Evolutionary conservation across 2,329 filamentous ascomycete species (phyloP).

Genomic region (Tolypocladium nubicola): DNA sequence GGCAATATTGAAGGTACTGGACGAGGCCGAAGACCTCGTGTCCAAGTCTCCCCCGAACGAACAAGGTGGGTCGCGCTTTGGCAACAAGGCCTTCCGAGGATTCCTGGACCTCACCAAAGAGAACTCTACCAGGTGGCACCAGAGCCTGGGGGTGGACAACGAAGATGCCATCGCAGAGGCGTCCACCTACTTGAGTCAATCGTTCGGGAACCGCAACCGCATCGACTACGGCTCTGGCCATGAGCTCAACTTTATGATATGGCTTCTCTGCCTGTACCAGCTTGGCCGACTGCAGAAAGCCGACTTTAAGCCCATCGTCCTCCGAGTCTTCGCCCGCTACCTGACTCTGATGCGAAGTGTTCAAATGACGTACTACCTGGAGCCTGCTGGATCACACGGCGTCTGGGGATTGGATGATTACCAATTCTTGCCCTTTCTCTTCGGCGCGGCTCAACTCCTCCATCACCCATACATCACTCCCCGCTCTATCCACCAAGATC

Average conservation of each 20-base stretch:
- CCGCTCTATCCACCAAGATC: conserved; percentile 74
- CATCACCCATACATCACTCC: conserved; percentile 74
- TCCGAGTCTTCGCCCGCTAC: conserved; percentile 74
- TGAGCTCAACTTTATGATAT: conserved; percentile 93
- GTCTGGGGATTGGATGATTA: conserved; percentile 98
- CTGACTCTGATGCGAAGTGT: conserved; percentile 77
- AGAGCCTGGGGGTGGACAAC: conserved; percentile 41
- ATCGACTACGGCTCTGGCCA: conserved; percentile 98
- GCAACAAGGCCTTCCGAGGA: conserved; percentile 80
- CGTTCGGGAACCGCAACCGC: conserved; percentile 74
- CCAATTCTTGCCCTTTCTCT: conserved; percentile 91
- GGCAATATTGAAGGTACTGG: conserved; percentile 59
- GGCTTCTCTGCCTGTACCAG: conserved; percentile 89
- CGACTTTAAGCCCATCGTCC: conserved; percentile 65
- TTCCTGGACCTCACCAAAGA: conserved; percentile 63
- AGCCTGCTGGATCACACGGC: conserved; percentile 91
- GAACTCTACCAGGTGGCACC: conserved; percentile 52
- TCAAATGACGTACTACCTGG: conserved; percentile 89
- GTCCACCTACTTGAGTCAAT: conserved; percentile 69
- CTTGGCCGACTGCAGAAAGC: conserved; percentile 50
- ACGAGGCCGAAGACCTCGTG: conserved; percentile 57
- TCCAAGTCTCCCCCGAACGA: conserved; percentile 68
- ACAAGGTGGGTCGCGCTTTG: conserved; percentile 81
- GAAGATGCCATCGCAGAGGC: conserved; percentile 55
- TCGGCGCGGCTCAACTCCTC: conserved; percentile 82